Evolutionary conservation across 306 rosid species (phyloP).

Genomic region (Vigna unguiculata): DNA sequence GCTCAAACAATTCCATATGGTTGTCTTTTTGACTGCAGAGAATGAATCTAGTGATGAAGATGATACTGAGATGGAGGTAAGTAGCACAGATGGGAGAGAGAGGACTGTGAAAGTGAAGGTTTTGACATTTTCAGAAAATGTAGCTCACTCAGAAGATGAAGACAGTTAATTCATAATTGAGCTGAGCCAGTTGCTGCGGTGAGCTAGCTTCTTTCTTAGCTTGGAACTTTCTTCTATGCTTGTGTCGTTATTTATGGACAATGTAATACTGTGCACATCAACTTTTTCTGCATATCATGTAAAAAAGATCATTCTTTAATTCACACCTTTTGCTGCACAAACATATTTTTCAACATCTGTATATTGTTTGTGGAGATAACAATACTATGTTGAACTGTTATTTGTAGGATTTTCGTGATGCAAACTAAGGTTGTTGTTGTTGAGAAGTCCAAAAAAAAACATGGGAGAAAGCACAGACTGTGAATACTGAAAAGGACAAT

Average conservation of each 20-base stretch:
- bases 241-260: slow-evolving; percentile 28
- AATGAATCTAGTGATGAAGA: slow-evolving; percentile 22
- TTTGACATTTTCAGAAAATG: slow-evolving; percentile 45
- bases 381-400: not conserved
- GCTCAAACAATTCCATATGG: slow-evolving; percentile 6
- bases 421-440: slow-evolving; percentile 34
- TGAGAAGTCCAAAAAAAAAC: slow-evolving; percentile 18
- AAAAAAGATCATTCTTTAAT: no score
- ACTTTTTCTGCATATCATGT: not conserved
- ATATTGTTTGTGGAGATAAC: slow-evolving; percentile 2
- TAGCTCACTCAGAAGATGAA: slow-evolving; percentile 58
- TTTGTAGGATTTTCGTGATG: slow-evolving; percentile 39
- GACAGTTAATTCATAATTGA: slow-evolving; percentile 55
- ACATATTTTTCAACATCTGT: slow-evolving; percentile 11
- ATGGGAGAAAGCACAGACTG: not conserved
- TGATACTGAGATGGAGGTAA: slow-evolving; percentile 50
- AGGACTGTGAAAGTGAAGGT: slow-evolving; percentile 63
- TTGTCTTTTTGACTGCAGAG: slow-evolving; percentile 41
- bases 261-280: not conserved
- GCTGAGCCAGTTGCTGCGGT: slow-evolving; percentile 54
- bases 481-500: slow-evolving; percentile 29
- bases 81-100: slow-evolving; percentile 53
- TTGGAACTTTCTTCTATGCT: slow-evolving; percentile 19
- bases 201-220: slow-evolving; percentile 51
- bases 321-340: not conserved